Conservation (phyloP, 2,329 filamentous ascomycete genomes). For the Aspergillus latus region DNA sequence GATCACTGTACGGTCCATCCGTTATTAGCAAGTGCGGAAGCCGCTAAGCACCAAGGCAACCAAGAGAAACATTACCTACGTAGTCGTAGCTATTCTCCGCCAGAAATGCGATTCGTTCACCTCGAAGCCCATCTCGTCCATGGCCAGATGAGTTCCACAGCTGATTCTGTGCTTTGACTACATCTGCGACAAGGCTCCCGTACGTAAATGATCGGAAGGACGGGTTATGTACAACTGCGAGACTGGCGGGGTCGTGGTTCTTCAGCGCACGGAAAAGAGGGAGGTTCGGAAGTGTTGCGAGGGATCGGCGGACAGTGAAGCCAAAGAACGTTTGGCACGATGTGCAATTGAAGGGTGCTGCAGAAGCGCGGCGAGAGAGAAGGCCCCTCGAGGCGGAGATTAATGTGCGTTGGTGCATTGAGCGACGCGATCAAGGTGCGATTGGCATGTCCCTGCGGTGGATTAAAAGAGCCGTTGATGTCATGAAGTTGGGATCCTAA, state of each 20-base stretch:
- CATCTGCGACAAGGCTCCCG: conserved; percentile 78
- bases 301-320: conserved; percentile 18
- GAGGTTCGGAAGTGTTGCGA: conserved; percentile 61
- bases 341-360: conserved; percentile 4
- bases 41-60: neutral
- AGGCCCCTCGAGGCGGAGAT: conserved; percentile 23
- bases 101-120: conserved; percentile 84
- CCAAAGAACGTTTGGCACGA: conserved; percentile 3
- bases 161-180: conserved; percentile 68
- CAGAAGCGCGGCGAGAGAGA: conserved; percentile 5
- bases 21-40: neutral
- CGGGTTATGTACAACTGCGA: conserved; percentile 74
- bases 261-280: conserved; percentile 85
- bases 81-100: conserved; percentile 98
- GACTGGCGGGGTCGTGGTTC: conserved; percentile 71
- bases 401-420: conserved; percentile 24
- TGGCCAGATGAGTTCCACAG: conserved; percentile 56
- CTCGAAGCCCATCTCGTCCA: conserved; percentile 62
- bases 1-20: conserved; percentile 62
- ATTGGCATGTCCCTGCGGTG: conserved; percentile 7
- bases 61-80: conserved; percentile 69
- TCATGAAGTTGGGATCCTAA: conserved; percentile 5
- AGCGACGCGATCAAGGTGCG: neutral
- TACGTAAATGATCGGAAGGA: conserved; percentile 82
- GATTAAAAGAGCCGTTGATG: conserved; percentile 9